Evolutionary conservation across 2,329 filamentous ascomycete genomes (phyloP).

Genomic region (Microthyrium microscopicum): DNA sequence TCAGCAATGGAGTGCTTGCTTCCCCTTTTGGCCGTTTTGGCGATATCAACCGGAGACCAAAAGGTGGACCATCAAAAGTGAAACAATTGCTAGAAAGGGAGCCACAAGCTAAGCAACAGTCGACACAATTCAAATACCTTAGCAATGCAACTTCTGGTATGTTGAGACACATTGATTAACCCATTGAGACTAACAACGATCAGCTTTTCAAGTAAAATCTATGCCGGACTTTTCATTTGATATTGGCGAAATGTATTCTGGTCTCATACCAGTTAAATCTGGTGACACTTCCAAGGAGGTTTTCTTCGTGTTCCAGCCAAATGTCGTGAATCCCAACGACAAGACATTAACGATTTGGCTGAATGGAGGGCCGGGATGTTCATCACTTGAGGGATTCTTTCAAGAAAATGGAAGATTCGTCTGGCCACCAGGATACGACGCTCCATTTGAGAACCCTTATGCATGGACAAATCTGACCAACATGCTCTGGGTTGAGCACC

Average conservation of each 20-base stretch:
- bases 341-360: constrained; percentile 11
- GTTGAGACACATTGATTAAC: too few species aligned
- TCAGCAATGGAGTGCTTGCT: too few species aligned
- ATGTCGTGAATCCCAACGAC: constrained; percentile 11
- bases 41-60: too few species aligned
- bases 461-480: constrained; percentile 10
- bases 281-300: constrained; percentile 2
- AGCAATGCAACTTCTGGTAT: too few species aligned
- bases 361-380: constrained; percentile 13
- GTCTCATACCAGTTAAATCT: constrained; percentile 7
- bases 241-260: constrained; percentile 9
- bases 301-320: constrained; percentile 12
- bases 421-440: not conserved
- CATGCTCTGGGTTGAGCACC: constrained; percentile 8
- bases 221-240: constrained; percentile 7
- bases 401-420: constrained; percentile 8
- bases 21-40: too few species aligned
- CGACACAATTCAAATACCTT: too few species aligned
- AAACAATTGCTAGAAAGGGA: too few species aligned
- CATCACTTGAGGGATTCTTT: constrained; percentile 7
- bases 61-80: too few species aligned
- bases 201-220: constrained; percentile 4
- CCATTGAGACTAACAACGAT: too few species aligned
- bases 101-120: too few species aligned
- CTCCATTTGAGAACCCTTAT: constrained; percentile 7